A percentile compares a stretch with the other conserved stretches of the same genome.
Evolutionary conservation across 1,284 basidiomycete species (phyloP).

Genomic region (Grifola frondosa): DNA sequence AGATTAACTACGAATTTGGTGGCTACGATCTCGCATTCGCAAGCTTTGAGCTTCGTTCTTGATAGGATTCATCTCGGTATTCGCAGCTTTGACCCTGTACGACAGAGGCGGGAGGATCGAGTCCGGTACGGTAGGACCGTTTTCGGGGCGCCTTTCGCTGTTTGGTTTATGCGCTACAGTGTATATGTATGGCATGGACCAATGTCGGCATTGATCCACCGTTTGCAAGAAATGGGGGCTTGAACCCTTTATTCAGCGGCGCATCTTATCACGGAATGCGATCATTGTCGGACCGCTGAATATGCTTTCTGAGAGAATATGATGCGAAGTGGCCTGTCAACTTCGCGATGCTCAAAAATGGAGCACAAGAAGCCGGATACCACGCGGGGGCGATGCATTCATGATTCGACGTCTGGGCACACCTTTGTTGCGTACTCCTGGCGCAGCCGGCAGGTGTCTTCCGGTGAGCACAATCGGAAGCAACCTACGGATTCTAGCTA

Average conservation of each 20-base stretch:
- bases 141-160: too few relatives aligned
- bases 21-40: conserved; percentile 95
- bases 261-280: conserved; percentile 13
- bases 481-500: too few relatives aligned
- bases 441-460: too few relatives aligned
- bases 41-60: conserved; percentile 65
- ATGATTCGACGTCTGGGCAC: too few relatives aligned
- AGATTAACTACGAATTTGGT: conserved; percentile 98
- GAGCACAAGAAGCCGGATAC: too few relatives aligned
- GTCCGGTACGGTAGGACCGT: too few relatives aligned
- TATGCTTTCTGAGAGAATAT: neutral
- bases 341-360: too few relatives aligned
- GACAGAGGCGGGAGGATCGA: neutral
- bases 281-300: conserved; percentile 3
- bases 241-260: conserved; percentile 6
- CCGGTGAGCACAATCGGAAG: too few relatives aligned
- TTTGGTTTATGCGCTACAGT: conserved; percentile 9
- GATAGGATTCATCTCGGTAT: conserved; percentile 8
- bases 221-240: conserved; percentile 10
- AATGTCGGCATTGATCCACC: conserved; percentile 13
- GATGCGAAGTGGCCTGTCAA: too few relatives aligned
- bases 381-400: too few relatives aligned
- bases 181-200: conserved; percentile 16
- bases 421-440: too few relatives aligned
- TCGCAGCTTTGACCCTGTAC: neutral